A percentile compares a stretch with the other conserved stretches of the same genome.
phyloP scores from a whole-genome alignment of 805 yeast species.

The Ogataea naganishii region DNA sequence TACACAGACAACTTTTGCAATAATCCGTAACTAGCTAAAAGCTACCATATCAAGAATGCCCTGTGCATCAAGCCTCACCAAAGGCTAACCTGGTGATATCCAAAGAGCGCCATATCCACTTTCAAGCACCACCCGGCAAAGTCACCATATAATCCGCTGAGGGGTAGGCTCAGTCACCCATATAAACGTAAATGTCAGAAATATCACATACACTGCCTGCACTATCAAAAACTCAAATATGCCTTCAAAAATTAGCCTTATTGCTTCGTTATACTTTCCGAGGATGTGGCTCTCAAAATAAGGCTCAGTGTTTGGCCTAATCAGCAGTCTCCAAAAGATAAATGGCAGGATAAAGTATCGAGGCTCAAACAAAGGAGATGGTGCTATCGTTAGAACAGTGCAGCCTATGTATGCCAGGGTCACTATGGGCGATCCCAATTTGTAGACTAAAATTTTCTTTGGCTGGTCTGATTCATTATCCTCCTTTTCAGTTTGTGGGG shows the following conservation, averaged over 20 bases:
- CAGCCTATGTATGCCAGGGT: slow-evolving; percentile 44
- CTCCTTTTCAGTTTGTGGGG: slow-evolving; percentile 2
- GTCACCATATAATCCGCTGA: slow-evolving; percentile 90
- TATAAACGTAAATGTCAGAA: slow-evolving; percentile 49
- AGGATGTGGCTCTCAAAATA: slow-evolving; percentile 10
- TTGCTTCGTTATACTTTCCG: slow-evolving; percentile 14
- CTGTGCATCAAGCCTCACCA: too few relatives aligned
- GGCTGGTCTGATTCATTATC: slow-evolving; percentile 2
- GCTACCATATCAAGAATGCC: too few relatives aligned
- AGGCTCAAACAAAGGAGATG: slow-evolving; percentile 92
- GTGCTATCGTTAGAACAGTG: slow-evolving; percentile 54
- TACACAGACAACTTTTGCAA: too few relatives aligned
- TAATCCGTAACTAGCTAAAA: too few relatives aligned
- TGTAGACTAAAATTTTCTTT: background rate
- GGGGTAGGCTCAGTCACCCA: slow-evolving; percentile 57
- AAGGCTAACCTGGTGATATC: too few relatives aligned
- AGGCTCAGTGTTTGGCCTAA: slow-evolving; percentile 30
- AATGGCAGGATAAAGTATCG: slow-evolving; percentile 84
- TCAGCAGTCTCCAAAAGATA: slow-evolving; percentile 60
- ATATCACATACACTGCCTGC: slow-evolving; percentile 41
- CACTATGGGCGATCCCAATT: slow-evolving; percentile 25
- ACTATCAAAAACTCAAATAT: slow-evolving; percentile 56
- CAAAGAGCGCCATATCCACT: too few relatives aligned
- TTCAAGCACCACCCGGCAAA: too few relatives aligned
- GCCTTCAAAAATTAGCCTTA: slow-evolving; percentile 44